Evolutionary conservation across 495 filamentous ascomycete species (phyloP), one percentile per base, ranked within the genome.

Genomic region (Choiromyces venosus): DNA sequence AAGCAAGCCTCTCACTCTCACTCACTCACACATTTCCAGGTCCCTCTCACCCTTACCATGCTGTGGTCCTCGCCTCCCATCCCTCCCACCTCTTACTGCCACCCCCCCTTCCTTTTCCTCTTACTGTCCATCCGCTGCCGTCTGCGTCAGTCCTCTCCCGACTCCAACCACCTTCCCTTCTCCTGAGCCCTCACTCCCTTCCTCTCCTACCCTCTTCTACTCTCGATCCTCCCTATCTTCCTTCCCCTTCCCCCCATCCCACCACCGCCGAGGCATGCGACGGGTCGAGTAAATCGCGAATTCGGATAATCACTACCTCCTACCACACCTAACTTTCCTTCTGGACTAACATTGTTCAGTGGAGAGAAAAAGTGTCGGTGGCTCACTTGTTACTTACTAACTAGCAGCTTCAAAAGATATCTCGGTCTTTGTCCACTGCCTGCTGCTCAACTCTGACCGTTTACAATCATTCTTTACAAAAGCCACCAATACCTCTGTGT

Each of bases 111-210:
- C 46, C 66, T 38, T 76, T 67, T 65, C 35, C 56, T 72, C 67
- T 52, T 70, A 69, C 72, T 76, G 73, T 75, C 71, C 56, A 70
- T 40, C 68, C 64, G 73, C 74, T 76, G 74, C 76, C 74, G 73
- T 69, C 74, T 74, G 66, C 69, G 37, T 37, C 39, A 44, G 52
- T 77, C 71, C 66, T 75, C 71, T 69, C 66, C 68, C 66, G 52
- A 40, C 46, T 66, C 74, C 74, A 69, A 77, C 74, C 75, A 67
- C 73, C 71, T 73, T 71, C 73, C 68, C 64, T 67, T 72, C 65
- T 71, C 56, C 64, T 72, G 35, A 52, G 21, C 68, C 69, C 67
- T 71, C 67, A 35, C 56, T 71, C 66, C 71, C 70, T 70, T 65
- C 39, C 36, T 64, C 61, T 72, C 71, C 39, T 70, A 67, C 72